phyloP scores from a whole-genome alignment of 345 rosid species.

The Clarkia xantiana region DNA sequence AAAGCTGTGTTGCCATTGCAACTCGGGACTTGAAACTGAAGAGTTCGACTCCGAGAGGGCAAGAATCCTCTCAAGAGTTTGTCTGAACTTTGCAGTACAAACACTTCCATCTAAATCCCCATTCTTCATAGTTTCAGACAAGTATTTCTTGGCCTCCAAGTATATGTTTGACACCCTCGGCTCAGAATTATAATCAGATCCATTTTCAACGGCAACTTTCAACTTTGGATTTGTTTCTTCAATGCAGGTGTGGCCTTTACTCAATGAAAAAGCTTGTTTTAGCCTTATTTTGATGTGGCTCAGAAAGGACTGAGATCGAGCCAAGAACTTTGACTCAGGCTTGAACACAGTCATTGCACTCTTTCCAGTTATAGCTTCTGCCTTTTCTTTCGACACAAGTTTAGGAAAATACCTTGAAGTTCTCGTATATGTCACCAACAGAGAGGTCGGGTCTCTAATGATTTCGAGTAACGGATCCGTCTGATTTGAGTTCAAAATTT shows the following conservation, averaged over 20 bases:
- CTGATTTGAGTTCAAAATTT: no score
- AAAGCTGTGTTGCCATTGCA: conserved; percentile 20
- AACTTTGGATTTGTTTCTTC: conserved; percentile 39
- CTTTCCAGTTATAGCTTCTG: conserved; percentile 25
- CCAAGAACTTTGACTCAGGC: conserved; percentile 35
- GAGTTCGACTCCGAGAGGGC: conserved; percentile 50
- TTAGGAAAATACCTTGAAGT: conserved; percentile 18
- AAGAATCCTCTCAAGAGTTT: conserved; percentile 63
- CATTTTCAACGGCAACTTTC: conserved; percentile 20
- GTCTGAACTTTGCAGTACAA: conserved; percentile 29
- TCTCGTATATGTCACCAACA: conserved; percentile 14
- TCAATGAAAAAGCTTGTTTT: conserved; percentile 27
- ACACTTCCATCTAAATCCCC: conserved; percentile 28
- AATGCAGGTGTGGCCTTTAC: conserved; percentile 61
- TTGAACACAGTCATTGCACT: conserved; percentile 59
- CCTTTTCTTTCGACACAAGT: conserved; percentile 38
- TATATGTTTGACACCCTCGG: conserved; percentile 48
- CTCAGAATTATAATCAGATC: conserved; percentile 19
- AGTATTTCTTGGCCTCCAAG: conserved; percentile 75
- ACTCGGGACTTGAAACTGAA: conserved; percentile 43
- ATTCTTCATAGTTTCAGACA: conserved; percentile 54
- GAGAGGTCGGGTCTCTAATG: no score
- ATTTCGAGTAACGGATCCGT: no score
- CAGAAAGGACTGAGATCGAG: conserved; percentile 12
- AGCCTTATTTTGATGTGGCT: conserved; percentile 24